Conservation (phyloP, 306 rosid species). For the Lathyrus aphaca region DNA sequence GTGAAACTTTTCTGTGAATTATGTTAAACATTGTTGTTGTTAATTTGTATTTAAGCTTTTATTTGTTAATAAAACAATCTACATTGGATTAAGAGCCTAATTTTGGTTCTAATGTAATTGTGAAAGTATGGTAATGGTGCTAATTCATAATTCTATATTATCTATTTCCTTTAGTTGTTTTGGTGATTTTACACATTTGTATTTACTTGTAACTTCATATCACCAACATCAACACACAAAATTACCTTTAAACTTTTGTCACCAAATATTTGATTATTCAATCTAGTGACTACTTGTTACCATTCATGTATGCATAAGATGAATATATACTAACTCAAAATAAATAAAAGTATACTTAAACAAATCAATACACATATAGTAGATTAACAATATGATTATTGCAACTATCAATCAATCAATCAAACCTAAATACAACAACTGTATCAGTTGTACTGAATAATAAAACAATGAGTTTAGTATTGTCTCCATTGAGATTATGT, state of each 20-base stretch:
- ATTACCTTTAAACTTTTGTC: background rate
- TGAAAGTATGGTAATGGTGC: background rate
- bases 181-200: background rate
- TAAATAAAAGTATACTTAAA: no score
- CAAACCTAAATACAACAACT: background rate
- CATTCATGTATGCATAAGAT: no score
- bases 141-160: background rate
- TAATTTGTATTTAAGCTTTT: background rate
- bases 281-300: no score
- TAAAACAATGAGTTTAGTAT: background rate
- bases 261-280: no score
- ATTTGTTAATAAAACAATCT: background rate
- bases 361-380: no score
- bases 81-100: background rate
- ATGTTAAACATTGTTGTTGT: conserved; percentile 9
- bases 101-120: background rate
- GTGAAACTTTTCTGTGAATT: background rate
- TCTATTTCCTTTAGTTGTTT: background rate
- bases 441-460: background rate
- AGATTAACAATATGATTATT: no score
- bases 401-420: no score
- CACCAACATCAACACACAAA: background rate
- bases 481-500: background rate
- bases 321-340: no score
- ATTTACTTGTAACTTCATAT: background rate